A percentile compares a stretch with the other conserved stretches of the same genome.
These are phyloP conservation scores for Trypanosoma boissoni DNA, from an alignment of 208 protist genomes.

Conservation along the genomic window DNA sequence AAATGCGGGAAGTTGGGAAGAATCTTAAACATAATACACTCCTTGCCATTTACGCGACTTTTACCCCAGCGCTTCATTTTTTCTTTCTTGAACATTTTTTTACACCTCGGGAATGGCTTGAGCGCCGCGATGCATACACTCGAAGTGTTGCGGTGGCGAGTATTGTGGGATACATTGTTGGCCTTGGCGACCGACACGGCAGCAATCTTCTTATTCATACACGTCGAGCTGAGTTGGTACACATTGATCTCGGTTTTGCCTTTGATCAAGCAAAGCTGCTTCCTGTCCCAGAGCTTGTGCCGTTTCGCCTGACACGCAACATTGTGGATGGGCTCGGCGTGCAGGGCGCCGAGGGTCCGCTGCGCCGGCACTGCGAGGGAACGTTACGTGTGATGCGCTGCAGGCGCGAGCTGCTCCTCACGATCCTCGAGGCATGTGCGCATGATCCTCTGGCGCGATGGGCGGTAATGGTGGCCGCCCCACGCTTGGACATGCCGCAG, in stretches of 20 bases:
- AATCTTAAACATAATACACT: slow-evolving; percentile 35
- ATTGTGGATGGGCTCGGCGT: slow-evolving; percentile 96
- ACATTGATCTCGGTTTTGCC: slow-evolving; percentile 96
- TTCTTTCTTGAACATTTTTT: slow-evolving; percentile 94
- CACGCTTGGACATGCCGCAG: slow-evolving; percentile 1
- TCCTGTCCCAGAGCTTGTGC: slow-evolving; percentile 93
- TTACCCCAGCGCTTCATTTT: slow-evolving; percentile 93
- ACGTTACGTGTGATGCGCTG: slow-evolving; percentile 83
- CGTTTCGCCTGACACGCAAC: slow-evolving; percentile 96
- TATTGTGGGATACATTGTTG: slow-evolving; percentile 95
- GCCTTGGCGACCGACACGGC: slow-evolving; percentile 95
- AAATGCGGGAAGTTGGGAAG: slow-evolving; percentile 35
- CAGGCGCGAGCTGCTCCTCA: slow-evolving; percentile 70
- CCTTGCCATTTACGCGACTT: slow-evolving; percentile 64
- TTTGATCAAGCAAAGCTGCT: slow-evolving; percentile 92
- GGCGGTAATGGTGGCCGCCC: slow-evolving; percentile 41
- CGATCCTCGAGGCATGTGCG: slow-evolving; percentile 92
- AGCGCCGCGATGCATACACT: slow-evolving; percentile 82
- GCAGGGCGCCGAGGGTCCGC: slow-evolving; percentile 88
- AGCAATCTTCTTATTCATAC: slow-evolving; percentile 95
- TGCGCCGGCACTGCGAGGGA: slow-evolving; percentile 84
- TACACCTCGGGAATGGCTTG: slow-evolving; percentile 73
- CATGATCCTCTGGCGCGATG: slow-evolving; percentile 96
- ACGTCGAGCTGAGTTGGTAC: slow-evolving; percentile 88
- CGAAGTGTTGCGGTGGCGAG: slow-evolving; percentile 86